Percentiles rank a stretch among this genome's conserved stretches.
phyloP scores from a whole-genome alignment of 768 basidiomycete genomes.

The Suillus brevipes region DNA sequence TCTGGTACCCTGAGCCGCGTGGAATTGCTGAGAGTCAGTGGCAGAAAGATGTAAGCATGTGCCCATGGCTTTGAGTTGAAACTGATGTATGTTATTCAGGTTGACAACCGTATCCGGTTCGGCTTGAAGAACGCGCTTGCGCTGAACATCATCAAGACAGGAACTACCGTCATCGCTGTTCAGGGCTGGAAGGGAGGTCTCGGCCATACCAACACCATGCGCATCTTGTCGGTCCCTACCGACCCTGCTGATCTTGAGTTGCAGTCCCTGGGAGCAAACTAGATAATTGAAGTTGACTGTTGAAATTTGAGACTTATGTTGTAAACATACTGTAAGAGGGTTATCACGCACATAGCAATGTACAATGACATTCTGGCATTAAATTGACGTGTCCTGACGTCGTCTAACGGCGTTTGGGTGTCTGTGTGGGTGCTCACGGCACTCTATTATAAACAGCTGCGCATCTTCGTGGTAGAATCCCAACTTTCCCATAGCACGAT shows the following conservation, averaged over 20 bases:
- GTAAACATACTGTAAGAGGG: slow-evolving; percentile 1
- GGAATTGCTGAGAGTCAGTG: slow-evolving; percentile 87
- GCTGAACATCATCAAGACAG: slow-evolving; percentile 84
- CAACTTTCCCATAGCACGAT: background rate
- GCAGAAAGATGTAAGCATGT: slow-evolving; percentile 86
- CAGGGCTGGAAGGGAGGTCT: slow-evolving; percentile 99
- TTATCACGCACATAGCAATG: background rate
- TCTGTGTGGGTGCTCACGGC: background rate
- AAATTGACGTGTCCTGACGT: background rate
- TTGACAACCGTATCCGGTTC: slow-evolving; percentile 87
- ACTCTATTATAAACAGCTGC: background rate
- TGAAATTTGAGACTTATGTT: background rate
- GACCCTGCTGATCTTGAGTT: slow-evolving; percentile 75
- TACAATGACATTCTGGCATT: background rate
- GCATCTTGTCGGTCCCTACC: slow-evolving; percentile 81
- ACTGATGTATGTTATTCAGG: slow-evolving; percentile 41
- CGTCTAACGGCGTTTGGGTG: background rate
- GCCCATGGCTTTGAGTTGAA: slow-evolving; percentile 4
- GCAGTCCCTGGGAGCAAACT: slow-evolving; percentile 52
- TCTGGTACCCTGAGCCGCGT: slow-evolving; percentile 95
- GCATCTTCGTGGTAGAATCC: background rate
- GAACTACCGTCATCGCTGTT: slow-evolving; percentile 88
- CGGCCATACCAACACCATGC: slow-evolving; percentile 91
- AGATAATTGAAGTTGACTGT: background rate
- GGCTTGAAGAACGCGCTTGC: slow-evolving; percentile 82